Conservation (phyloP, 108 stramenopile species). For the Skeletonema menzelii region DNA sequence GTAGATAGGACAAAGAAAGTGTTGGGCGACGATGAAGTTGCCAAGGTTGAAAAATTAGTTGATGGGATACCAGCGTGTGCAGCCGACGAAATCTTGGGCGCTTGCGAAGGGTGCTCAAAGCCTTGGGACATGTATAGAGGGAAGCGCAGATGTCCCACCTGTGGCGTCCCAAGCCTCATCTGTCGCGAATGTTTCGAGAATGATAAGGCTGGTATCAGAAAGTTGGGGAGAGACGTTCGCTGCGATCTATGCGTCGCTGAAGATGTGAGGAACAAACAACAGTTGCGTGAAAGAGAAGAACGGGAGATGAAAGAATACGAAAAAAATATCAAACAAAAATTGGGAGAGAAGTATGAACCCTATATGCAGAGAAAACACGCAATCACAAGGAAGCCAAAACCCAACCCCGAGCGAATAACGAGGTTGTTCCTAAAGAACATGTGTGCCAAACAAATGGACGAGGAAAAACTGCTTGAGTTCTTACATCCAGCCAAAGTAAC, state of each 20-base stretch:
- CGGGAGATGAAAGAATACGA: conserved; percentile 42
- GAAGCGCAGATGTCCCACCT: conserved; percentile 87
- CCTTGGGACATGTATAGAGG: conserved; percentile 94
- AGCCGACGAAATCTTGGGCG: conserved; percentile 56
- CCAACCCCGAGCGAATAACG: conserved; percentile 83
- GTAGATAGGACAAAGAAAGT: conserved; percentile 40
- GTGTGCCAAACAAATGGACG: conserved; percentile 80
- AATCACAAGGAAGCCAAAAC: conserved; percentile 33
- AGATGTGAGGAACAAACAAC: conserved; percentile 58
- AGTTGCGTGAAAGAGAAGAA: conserved; percentile 53
- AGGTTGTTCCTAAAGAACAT: conserved; percentile 89
- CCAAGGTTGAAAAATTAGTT: conserved; percentile 8
- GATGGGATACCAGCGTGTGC: conserved; percentile 20
- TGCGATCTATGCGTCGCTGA: conserved; percentile 62
- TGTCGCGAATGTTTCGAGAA: conserved; percentile 78
- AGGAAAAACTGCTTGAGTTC: conserved; percentile 58
- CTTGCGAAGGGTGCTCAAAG: conserved; percentile 81
- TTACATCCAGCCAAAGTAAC: conserved; percentile 68
- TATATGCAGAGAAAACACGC: conserved; percentile 22
- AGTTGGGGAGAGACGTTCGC: conserved; percentile 69
- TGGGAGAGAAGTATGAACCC: conserved; percentile 35
- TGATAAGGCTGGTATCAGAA: conserved; percentile 77
- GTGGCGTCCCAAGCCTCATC: conserved; percentile 86
- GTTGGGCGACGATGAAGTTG: conserved; percentile 7
- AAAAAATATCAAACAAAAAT: conserved; percentile 28